phyloP scores from a whole-genome alignment of 2,329 filamentous ascomycete species.

The Fusarium nodosum region DNA sequence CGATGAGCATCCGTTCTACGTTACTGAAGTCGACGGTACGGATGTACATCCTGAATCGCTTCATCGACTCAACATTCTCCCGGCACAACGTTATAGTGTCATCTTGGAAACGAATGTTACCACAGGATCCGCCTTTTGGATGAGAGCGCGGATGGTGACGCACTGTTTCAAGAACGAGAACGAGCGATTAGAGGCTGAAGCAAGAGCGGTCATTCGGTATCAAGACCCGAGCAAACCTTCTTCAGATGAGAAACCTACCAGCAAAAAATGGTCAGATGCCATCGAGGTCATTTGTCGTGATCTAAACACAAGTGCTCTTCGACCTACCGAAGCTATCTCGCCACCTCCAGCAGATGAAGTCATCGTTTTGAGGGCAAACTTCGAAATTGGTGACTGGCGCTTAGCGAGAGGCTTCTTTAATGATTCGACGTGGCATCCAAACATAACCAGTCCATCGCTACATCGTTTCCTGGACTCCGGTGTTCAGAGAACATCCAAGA shows the following conservation, averaged over 20 bases:
- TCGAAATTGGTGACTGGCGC: conserved; percentile 67
- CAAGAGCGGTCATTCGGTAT: conserved; percentile 53
- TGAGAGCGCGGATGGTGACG: conserved; percentile 66
- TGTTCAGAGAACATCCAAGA: conserved; percentile 25
- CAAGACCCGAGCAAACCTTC: neutral
- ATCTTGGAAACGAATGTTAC: conserved; percentile 72
- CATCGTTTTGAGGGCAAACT: conserved; percentile 65
- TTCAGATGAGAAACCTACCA: conserved; percentile 49
- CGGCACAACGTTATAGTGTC: conserved; percentile 79
- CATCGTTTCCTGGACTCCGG: conserved; percentile 53
- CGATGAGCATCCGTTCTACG: conserved; percentile 73
- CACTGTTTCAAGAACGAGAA: conserved; percentile 57
- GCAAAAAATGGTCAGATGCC: conserved; percentile 64
- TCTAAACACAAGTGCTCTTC: conserved; percentile 64
- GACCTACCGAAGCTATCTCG: conserved; percentile 55
- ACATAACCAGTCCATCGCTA: conserved; percentile 54
- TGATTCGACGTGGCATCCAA: conserved; percentile 62
- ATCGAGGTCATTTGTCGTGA: conserved; percentile 66
- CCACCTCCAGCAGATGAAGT: conserved; percentile 57
- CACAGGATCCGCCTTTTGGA: conserved; percentile 69
- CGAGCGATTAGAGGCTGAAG: conserved; percentile 50
- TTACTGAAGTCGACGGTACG: conserved; percentile 80
- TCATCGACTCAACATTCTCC: conserved; percentile 73
- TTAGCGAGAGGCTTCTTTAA: conserved; percentile 69
- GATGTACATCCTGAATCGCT: conserved; percentile 71